These are phyloP conservation scores for Mortierella sp. DNA, from an alignment of 371 early-diverging fungal species.

Conservation along the genomic window DNA sequence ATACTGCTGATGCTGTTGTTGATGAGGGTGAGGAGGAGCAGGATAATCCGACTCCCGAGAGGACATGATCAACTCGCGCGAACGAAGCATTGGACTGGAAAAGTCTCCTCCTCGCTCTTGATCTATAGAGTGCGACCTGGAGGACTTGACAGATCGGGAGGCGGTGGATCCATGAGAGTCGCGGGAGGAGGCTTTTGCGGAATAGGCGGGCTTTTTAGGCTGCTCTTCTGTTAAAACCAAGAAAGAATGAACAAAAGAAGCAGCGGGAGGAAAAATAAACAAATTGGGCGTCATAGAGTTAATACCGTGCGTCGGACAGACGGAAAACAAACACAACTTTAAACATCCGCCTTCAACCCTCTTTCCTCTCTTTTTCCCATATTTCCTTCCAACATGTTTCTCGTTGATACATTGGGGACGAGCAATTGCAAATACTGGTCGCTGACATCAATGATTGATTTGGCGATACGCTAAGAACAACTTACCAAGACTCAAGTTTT, in stretches of 20 bases:
- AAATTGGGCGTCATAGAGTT: slow-evolving; percentile 9
- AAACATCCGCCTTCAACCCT: background rate
- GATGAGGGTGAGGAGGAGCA: background rate
- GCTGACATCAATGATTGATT: background rate
- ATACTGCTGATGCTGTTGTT: background rate
- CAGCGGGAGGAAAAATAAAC: background rate
- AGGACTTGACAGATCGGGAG: slow-evolving; percentile 41
- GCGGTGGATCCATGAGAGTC: slow-evolving; percentile 46
- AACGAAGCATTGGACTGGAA: slow-evolving; percentile 34
- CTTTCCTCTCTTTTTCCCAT: background rate
- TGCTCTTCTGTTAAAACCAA: slow-evolving; percentile 27
- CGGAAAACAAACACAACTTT: background rate
- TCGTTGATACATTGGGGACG: background rate
- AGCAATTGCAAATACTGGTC: background rate
- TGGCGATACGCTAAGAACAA: background rate
- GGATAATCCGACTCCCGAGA: slow-evolving; percentile 30
- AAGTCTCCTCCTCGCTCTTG: slow-evolving; percentile 24
- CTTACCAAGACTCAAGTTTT: slow-evolving; percentile 48
- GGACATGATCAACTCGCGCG: slow-evolving; percentile 33
- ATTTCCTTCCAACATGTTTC: background rate
- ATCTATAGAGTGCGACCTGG: slow-evolving; percentile 46
- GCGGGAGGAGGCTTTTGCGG: slow-evolving; percentile 50
- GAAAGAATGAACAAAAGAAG: background rate
- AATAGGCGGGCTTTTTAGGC: slow-evolving; percentile 52
- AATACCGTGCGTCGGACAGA: background rate